Conservation (phyloP, 2,329 filamentous ascomycete genomes). For the Emergomyces orientalis region DNA sequence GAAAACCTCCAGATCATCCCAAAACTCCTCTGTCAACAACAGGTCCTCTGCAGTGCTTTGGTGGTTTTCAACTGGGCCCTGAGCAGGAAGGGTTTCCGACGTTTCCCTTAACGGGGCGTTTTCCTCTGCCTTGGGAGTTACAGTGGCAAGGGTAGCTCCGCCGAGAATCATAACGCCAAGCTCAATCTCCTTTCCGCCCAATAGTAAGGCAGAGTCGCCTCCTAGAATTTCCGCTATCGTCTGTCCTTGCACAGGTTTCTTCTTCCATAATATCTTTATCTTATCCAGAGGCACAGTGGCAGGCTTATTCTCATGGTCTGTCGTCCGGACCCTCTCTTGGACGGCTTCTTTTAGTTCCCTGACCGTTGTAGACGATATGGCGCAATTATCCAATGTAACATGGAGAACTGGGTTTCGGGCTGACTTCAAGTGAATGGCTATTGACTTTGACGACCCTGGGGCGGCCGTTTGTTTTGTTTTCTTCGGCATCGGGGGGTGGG, state of each 20-base stretch:
- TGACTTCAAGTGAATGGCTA: slow-evolving; percentile 36
- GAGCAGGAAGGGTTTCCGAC: slow-evolving; percentile 34
- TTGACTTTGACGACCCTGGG: slow-evolving; percentile 34
- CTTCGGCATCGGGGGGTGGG: slow-evolving; percentile 37
- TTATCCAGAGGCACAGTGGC: slow-evolving; percentile 49
- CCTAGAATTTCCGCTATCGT: slow-evolving; percentile 63
- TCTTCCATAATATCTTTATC: slow-evolving; percentile 75
- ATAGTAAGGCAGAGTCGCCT: slow-evolving; percentile 40
- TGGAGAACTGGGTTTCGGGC: slow-evolving; percentile 65
- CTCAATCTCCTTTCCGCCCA: slow-evolving; percentile 49
- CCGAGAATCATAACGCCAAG: slow-evolving; percentile 84
- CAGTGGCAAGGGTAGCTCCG: slow-evolving; percentile 45
- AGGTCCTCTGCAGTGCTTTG: slow-evolving; percentile 36
- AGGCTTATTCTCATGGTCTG: slow-evolving; percentile 40
- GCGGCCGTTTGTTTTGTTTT: slow-evolving; percentile 26
- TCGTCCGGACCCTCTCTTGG: slow-evolving; percentile 43
- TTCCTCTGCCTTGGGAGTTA: slow-evolving; percentile 14
- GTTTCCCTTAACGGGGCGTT: slow-evolving; percentile 10
- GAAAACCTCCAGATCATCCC: slow-evolving; percentile 75
- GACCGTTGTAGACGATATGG: slow-evolving; percentile 60
- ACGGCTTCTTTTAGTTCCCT: slow-evolving; percentile 69
- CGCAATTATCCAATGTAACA: slow-evolving; percentile 52
- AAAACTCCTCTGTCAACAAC: slow-evolving; percentile 66
- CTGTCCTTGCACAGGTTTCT: slow-evolving; percentile 78
- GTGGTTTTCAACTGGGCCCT: slow-evolving; percentile 12